phyloP scores from a whole-genome alignment of 768 basidiomycete species.

The Hygrocybe coccinea region DNA sequence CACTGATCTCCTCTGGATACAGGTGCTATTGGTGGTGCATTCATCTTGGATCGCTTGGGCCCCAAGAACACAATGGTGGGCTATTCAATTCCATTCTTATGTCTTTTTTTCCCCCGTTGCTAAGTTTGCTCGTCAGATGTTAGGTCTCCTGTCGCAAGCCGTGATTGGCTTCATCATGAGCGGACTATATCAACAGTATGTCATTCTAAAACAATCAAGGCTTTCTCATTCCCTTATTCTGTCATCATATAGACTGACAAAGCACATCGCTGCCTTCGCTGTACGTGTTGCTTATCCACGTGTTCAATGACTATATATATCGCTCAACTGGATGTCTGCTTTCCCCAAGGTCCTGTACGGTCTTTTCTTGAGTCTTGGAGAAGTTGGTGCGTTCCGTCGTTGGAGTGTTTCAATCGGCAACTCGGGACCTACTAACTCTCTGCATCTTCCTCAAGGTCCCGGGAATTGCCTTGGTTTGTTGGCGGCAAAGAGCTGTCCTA shows the following conservation, averaged over 20 bases:
- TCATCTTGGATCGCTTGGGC: slow-evolving; percentile 68
- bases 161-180: slow-evolving; percentile 87
- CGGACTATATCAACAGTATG: slow-evolving; percentile 60
- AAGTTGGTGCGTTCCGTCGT: slow-evolving; percentile 44
- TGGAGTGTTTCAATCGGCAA: slow-evolving; percentile 10
- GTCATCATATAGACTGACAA: slow-evolving; percentile 41
- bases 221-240: not conserved
- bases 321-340: not conserved
- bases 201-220: not conserved
- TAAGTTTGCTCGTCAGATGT: slow-evolving; percentile 41
- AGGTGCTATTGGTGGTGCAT: slow-evolving; percentile 66
- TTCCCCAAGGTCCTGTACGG: slow-evolving; percentile 90
- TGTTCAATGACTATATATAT: not conserved
- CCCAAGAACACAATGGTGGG: slow-evolving; percentile 71
- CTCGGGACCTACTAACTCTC: not conserved
- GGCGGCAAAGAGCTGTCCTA: slow-evolving; percentile 81
- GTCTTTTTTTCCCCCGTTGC: not conserved
- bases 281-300: slow-evolving; percentile 34
- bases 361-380: slow-evolving; percentile 85
- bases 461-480: slow-evolving; percentile 84
- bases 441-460: slow-evolving; percentile 43
- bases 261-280: slow-evolving; percentile 70
- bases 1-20: slow-evolving; percentile 37
- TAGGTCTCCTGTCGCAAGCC: slow-evolving; percentile 62
- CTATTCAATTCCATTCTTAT: not conserved